Evolutionary conservation across 495 filamentous ascomycete species (phyloP).

Genomic region (Cenococcum geophilum): DNA sequence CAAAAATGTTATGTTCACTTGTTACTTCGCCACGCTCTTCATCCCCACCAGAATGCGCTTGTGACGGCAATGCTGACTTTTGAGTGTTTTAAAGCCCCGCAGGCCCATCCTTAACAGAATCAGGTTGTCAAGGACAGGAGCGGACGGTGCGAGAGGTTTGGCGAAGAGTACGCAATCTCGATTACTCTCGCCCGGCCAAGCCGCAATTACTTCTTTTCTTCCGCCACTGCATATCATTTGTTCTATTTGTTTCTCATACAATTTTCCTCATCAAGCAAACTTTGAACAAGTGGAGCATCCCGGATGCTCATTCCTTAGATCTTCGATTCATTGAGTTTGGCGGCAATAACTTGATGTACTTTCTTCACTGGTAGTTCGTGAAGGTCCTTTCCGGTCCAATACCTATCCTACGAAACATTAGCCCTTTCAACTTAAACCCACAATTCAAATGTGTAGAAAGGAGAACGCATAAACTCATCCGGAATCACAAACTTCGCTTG

Average conservation of each 20-base stretch:
- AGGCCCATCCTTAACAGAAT: conserved; percentile 53
- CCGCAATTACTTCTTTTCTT: too few species aligned
- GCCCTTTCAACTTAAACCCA: background rate
- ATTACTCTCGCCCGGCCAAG: conserved; percentile 51
- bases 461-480: too few species aligned
- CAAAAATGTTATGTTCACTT: background rate
- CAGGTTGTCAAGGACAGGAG: conserved; percentile 57
- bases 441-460: background rate
- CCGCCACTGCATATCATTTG: too few species aligned
- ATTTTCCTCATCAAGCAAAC: background rate
- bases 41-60: background rate
- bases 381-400: conserved; percentile 55
- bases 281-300: background rate
- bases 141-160: conserved; percentile 63
- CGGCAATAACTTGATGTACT: conserved; percentile 48
- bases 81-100: conserved; percentile 46
- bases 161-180: conserved; percentile 54
- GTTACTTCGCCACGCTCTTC: background rate
- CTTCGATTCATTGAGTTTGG: conserved; percentile 33
- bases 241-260: background rate
- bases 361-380: conserved; percentile 50
- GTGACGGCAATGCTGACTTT: background rate
- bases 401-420: conserved; percentile 41
- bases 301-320: background rate
- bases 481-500: background rate